Base-by-base conservation (phyloP, 164 flowering plant genomes). In the Kingdonia uniflora region DNA sequence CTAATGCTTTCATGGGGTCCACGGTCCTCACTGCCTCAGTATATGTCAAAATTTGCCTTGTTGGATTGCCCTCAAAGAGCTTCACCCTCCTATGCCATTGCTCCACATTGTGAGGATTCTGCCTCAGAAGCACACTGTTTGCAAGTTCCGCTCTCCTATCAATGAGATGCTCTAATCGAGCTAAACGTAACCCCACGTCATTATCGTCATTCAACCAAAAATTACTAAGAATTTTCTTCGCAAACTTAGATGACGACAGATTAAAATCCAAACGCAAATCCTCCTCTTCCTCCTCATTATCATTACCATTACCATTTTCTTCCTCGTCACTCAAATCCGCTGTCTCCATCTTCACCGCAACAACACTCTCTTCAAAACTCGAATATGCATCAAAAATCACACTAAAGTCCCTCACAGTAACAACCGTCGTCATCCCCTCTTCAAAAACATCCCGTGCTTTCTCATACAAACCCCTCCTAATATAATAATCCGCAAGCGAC, bases 61-160 rank as follows among this genome's bases (percentile, higher is more conserved):
- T 74, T 0, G 98, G 88, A 66, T 85, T 82, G 26, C 82, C 84
- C 67, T 85, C 95, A 61, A 91, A 91, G 1, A 91, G 75, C 76
- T 87, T 91, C 6, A 85, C 90, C 50, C 98, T 71, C 38, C 90
- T 60, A 57, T 87, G 98, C 98, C 98, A 91, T 60, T 91, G 95
- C 55, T 85, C 91, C 11, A 91, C 98, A 76, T 91, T 91, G 60
- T 91, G 98, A 1, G 98, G 98, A 64, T 91, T 91, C 57, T 91
- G 98, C 33, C 98, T 65, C 12, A 91, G 72, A n/a, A 87, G 77
- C 8, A 91, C 98, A 64, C 98, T 91, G 29, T 85, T 92, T 7
- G 89, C 94, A 56, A 92, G 66, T 65, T 83, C 96, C 0, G 98
- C 95, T 62, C 96, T 78, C 55, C 98, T 74, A 56, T 82, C 74